Evolutionary conservation across 1,139 yeast genomes (phyloP).

Genomic region (Blastobotrys ciferrii): DNA sequence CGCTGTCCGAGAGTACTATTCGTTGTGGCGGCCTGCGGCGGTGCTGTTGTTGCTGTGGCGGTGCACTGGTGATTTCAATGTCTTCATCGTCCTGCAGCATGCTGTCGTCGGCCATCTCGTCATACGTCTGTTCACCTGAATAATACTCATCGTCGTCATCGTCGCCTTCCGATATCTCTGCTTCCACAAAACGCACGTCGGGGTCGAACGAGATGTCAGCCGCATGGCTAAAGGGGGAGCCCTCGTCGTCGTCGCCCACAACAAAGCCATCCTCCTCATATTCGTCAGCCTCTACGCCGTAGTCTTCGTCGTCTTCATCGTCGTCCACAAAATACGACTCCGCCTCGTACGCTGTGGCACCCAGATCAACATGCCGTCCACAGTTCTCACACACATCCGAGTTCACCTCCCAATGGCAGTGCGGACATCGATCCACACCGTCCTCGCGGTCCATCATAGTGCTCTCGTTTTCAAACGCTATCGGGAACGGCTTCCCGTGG

Average conservation of each 20-base stretch:
- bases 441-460: conserved; percentile 27
- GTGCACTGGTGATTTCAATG: neutral
- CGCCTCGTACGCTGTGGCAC: conserved; percentile 1
- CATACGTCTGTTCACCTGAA: neutral
- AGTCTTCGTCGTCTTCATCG: conserved; percentile 16
- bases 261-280: conserved; percentile 19
- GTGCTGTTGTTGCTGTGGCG: neutral
- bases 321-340: conserved; percentile 11
- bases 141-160: conserved; percentile 2
- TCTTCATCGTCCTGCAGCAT: neutral
- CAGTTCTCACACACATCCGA: conserved; percentile 28
- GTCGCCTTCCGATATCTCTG: conserved; percentile 1
- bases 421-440: conserved; percentile 29
- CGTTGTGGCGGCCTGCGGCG: neutral
- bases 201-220: neutral
- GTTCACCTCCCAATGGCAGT: conserved; percentile 31
- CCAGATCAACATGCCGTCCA: conserved; percentile 14
- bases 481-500: conserved; percentile 25
- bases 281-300: conserved; percentile 13
- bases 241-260: conserved; percentile 14
- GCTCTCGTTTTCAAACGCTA: conserved; percentile 18
- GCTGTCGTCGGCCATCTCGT: neutral
- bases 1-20: neutral
- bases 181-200: neutral
- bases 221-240: neutral